Percentiles rank a stretch among this genome's conserved stretches.
Conservation (phyloP, 495 filamentous ascomycete species). For the Jackrogersella multiformis region DNA sequence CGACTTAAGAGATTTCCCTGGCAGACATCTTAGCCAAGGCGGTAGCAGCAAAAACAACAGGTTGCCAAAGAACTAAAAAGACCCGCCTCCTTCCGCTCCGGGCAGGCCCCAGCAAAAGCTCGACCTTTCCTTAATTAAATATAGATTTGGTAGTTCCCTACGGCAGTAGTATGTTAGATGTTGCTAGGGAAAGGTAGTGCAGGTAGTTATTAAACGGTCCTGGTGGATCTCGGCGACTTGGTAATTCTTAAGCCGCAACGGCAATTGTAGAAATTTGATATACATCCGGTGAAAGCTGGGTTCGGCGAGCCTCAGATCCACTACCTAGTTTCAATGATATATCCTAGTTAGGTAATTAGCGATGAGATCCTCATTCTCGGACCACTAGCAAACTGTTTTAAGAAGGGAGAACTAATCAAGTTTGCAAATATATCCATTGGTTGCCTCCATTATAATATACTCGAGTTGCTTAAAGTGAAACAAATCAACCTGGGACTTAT, state of each 20-base stretch:
- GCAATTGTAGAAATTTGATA: neutral
- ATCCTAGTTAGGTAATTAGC: no score
- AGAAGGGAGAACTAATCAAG: neutral
- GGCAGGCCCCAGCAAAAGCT: no score
- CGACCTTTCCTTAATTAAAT: no score
- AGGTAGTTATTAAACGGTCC: no score
- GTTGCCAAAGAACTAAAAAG: neutral
- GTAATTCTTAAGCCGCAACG: neutral
- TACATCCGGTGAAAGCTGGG: neutral
- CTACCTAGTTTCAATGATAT: no score
- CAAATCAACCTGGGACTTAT: neutral
- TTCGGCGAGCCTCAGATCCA: constrained; percentile 2
- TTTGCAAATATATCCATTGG: neutral
- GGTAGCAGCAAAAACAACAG: neutral
- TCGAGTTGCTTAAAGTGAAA: neutral
- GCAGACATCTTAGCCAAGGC: neutral
- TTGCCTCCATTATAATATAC: neutral
- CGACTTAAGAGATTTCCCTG: neutral
- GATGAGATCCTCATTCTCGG: no score
- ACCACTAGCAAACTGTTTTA: no score
- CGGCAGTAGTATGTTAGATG: no score
- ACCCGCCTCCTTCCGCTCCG: no score
- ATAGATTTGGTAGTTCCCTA: no score
- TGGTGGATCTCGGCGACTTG: neutral
- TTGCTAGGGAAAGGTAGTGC: no score